Evolutionary conservation across 169 alveolate species (phyloP).

Genomic region (Cryptosporidium muris): DNA sequence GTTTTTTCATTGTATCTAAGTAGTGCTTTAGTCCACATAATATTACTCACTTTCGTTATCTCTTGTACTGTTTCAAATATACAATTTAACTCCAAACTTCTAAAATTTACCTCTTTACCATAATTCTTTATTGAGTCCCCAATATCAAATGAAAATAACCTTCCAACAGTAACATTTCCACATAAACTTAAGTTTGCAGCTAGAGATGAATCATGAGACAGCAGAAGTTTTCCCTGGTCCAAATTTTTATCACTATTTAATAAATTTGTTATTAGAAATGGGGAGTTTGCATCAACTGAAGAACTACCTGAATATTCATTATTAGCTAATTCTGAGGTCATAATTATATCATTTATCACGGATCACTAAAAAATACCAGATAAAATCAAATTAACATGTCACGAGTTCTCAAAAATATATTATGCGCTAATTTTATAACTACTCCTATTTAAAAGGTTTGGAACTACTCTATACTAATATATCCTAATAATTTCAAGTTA

Average conservation of each 20-base stretch:
- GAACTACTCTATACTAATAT: too few relatives aligned
- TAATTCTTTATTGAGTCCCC: background rate
- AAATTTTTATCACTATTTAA: background rate
- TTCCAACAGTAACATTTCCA: conserved; percentile 6
- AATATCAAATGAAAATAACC: too few relatives aligned
- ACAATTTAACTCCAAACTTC: conserved; percentile 1
- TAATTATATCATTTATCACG: too few relatives aligned
- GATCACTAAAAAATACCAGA: too few relatives aligned
- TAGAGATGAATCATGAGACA: conserved; percentile 31
- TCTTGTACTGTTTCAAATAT: background rate
- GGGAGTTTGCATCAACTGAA: too few relatives aligned
- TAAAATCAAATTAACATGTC: too few relatives aligned
- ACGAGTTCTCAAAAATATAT: too few relatives aligned
- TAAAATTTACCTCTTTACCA: background rate
- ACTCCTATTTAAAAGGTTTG: too few relatives aligned
- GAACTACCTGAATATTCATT: too few relatives aligned
- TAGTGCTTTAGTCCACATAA: conserved; percentile 44
- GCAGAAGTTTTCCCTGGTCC: conserved; percentile 27
- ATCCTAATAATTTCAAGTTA: too few relatives aligned
- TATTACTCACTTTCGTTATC: conserved; percentile 12
- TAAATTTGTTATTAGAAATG: background rate
- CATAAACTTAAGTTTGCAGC: conserved; percentile 16
- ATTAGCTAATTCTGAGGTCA: too few relatives aligned
- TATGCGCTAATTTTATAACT: too few relatives aligned
- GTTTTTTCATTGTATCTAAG: conserved; percentile 6